Percentiles rank a stretch among this genome's conserved stretches.
These are phyloP conservation scores for Lodderomyces orthopsilosis DNA, from an alignment of 1,139 yeast genomes.

Conservation along the genomic window DNA sequence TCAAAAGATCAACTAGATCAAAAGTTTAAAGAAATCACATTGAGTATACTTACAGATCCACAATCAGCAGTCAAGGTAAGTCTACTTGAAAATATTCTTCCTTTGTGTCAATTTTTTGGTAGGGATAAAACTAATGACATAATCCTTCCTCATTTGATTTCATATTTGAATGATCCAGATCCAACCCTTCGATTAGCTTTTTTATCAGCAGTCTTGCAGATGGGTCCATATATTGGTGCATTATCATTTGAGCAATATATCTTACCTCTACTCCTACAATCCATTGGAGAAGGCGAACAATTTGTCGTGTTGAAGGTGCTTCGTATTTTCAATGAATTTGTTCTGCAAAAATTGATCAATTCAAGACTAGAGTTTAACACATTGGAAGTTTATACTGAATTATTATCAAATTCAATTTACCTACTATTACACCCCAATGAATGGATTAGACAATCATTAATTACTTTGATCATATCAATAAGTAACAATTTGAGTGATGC, in stretches of 20 bases:
- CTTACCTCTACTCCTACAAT: conserved; percentile 78
- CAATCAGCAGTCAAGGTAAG: conserved; percentile 67
- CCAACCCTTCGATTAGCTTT: conserved; percentile 67
- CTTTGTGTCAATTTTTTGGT: conserved; percentile 80
- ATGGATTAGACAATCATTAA: conserved; percentile 73
- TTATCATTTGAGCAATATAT: conserved; percentile 84
- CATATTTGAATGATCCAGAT: conserved; percentile 81
- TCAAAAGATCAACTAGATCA: conserved; percentile 30
- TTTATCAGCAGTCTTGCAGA: conserved; percentile 69
- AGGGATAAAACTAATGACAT: conserved; percentile 85
- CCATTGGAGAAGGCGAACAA: conserved; percentile 81
- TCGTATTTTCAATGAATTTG: conserved; percentile 51
- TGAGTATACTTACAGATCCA: conserved; percentile 66
- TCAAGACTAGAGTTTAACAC: conserved; percentile 41
- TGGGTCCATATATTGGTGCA: conserved; percentile 80
- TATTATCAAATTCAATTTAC: conserved; percentile 28
- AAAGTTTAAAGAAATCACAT: conserved; percentile 64
- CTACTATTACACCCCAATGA: conserved; percentile 78
- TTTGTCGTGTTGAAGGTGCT: conserved; percentile 75
- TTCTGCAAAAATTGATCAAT: conserved; percentile 31
- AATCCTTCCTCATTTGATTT: conserved; percentile 83
- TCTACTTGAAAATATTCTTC: conserved; percentile 63
- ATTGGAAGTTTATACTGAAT: conserved; percentile 38
- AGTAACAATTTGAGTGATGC: conserved; percentile 39
- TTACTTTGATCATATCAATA: conserved; percentile 60